Evolutionary conservation across 345 rosid genomes (phyloP), one percentile per base, ranked within the genome.

Genomic region (Eucalyptus guilfoylei): DNA sequence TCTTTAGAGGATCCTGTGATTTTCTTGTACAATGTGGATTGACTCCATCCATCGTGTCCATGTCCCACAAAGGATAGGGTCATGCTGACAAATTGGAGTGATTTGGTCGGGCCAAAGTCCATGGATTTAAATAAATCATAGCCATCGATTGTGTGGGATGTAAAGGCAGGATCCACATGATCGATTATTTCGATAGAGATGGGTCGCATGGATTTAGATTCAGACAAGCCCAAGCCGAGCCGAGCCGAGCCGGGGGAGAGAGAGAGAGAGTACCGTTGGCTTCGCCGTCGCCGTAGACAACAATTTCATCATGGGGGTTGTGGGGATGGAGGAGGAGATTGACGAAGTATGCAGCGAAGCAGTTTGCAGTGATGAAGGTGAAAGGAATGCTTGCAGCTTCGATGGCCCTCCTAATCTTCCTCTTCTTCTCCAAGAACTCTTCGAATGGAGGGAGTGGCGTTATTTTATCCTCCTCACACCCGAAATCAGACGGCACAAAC

Each of bases 321-420:
- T 50, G 60, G 10, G 94, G 95, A 60, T 54, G 90, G 47, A 93
- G 93, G 49, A 94, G 89, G 67, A 47, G 2, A 58, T 94, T 88
- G 30, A 91, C 90, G 40, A 93, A 95, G 87, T 95, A 94, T 7
- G 93, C 92, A 34, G 86, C 94, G 40, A 7, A 91, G 85, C 90
- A 89, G 30, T 91, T 94, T 30, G 94, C 93, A 34, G 94, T 60
- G 6, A 93, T 88, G 19, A 83, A 93, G 8, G 96, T 93, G 90
- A 87, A 91, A 6, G 95, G 94, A 42, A 93, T 92, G 19, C 89
- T 91, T 42, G 92, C 91, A 32, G 67, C 93, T 88, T 95, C 93
- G 8, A 54, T 81, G 8, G 90, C 94, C 88, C 96, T 91, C 88
- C 96, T 88, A 7, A 94, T 89, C 69, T 88, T 90, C 86, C 92